Evolutionary conservation across 2,329 filamentous ascomycete genomes (phyloP).

Genomic region (Claviceps fusiformis): DNA sequence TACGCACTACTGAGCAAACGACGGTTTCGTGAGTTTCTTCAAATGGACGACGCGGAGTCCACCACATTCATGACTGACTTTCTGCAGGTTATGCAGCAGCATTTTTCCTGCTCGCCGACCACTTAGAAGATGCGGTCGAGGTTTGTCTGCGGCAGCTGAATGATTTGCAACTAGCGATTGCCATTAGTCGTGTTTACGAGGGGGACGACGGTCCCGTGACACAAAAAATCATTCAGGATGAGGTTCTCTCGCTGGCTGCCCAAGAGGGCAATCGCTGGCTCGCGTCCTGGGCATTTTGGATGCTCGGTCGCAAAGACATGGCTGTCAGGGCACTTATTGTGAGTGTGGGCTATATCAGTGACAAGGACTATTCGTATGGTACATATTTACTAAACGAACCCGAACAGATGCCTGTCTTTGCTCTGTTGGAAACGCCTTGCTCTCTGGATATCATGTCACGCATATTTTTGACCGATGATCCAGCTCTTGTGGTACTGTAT

Average conservation of each 20-base stretch:
- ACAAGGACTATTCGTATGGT: not conserved
- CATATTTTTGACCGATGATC: slow-evolving; percentile 79
- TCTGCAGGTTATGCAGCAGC: slow-evolving; percentile 74
- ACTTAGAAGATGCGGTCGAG: slow-evolving; percentile 70
- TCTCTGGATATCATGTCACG: slow-evolving; percentile 60
- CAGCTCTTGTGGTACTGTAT: slow-evolving; percentile 77
- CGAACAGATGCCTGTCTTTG: slow-evolving; percentile 61
- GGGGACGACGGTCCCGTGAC: slow-evolving; percentile 69
- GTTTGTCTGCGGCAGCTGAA: slow-evolving; percentile 78
- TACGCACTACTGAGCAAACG: slow-evolving; percentile 88
- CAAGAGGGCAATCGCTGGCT: slow-evolving; percentile 84
- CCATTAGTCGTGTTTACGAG: slow-evolving; percentile 76
- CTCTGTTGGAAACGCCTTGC: slow-evolving; percentile 54
- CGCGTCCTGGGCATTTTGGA: slow-evolving; percentile 91
- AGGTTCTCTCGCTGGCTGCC: slow-evolving; percentile 63
- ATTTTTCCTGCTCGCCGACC: slow-evolving; percentile 85
- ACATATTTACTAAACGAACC: not conserved
- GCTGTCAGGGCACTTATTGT: slow-evolving; percentile 74
- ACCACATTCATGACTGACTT: not conserved
- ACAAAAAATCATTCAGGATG: slow-evolving; percentile 61
- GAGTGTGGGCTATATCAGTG: slow-evolving; percentile 20
- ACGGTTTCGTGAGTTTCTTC: slow-evolving; percentile 52
- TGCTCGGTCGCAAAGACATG: slow-evolving; percentile 68
- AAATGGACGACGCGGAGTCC: not conserved
- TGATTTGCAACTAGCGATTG: slow-evolving; percentile 80